Evolutionary conservation across 2,329 filamentous ascomycete species (phyloP).

Genomic region (Lachnellula arida): DNA sequence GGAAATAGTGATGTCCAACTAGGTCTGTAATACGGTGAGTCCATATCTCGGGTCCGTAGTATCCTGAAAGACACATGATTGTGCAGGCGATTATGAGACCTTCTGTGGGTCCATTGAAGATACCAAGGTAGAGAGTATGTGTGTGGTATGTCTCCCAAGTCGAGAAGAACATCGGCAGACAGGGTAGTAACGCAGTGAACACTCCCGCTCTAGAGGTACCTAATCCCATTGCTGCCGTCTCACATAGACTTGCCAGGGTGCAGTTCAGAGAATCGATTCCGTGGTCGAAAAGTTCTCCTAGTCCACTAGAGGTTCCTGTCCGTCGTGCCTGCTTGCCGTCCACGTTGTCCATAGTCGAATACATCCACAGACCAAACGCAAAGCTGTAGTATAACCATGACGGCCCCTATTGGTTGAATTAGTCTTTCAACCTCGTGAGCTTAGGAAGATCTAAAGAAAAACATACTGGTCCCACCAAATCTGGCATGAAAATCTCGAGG

Average conservation of each 20-base stretch:
- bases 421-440: constrained; percentile 8
- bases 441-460: background rate
- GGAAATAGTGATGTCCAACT: constrained; percentile 53
- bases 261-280: constrained; percentile 98
- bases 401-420: constrained; percentile 56
- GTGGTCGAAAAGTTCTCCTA: constrained; percentile 97
- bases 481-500: constrained; percentile 77
- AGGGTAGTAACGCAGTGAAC: constrained; percentile 87
- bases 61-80: constrained; percentile 83
- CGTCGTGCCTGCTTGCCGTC: constrained; percentile 96
- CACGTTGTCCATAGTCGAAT: constrained; percentile 98
- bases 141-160: constrained; percentile 99
- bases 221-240: constrained; percentile 89
- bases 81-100: constrained; percentile 82
- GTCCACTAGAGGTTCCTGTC: constrained; percentile 88
- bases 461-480: constrained; percentile 81
- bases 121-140: constrained; percentile 91
- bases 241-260: constrained; percentile 83
- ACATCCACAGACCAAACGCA: constrained; percentile 94
- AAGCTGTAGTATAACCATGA: constrained; percentile 96
- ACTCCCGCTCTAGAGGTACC: constrained; percentile 80
- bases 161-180: constrained; percentile 97
- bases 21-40: constrained; percentile 66
- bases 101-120: constrained; percentile 96
- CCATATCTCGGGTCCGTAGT: constrained; percentile 87